phyloP scores from a whole-genome alignment of 1,284 basidiomycete genomes.

The Lentinus polychrous region DNA sequence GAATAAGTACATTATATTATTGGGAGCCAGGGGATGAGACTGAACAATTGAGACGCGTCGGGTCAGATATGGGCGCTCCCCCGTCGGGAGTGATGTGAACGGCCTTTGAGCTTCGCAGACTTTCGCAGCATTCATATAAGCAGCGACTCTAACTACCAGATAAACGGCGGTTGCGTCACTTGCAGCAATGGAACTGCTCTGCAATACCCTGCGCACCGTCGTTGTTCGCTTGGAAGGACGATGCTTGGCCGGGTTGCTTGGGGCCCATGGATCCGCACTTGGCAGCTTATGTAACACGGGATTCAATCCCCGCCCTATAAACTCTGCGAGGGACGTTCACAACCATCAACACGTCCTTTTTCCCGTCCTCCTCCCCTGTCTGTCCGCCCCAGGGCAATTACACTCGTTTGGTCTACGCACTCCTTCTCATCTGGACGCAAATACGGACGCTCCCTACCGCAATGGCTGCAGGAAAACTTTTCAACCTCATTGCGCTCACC shows the following conservation, averaged over 20 bases:
- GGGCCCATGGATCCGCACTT: conserved; percentile 11
- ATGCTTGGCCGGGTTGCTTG: neutral
- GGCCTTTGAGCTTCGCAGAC: too few species aligned
- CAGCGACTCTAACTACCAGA: too few species aligned
- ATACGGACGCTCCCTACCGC: conserved; percentile 7
- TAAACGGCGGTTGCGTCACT: too few species aligned
- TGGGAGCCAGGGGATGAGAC: too few species aligned
- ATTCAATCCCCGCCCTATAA: conserved; percentile 9
- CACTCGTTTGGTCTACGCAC: conserved; percentile 25
- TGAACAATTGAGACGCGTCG: too few species aligned
- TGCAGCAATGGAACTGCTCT: too few species aligned
- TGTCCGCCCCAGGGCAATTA: conserved; percentile 21
- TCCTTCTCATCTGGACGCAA: conserved; percentile 9
- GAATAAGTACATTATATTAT: too few species aligned
- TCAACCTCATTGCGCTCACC: conserved; percentile 51
- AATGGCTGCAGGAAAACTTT: conserved; percentile 48
- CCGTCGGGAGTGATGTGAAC: too few species aligned
- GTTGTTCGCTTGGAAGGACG: too few species aligned
- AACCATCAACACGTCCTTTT: conserved; percentile 8
- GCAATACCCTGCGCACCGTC: too few species aligned
- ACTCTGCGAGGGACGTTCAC: conserved; percentile 15
- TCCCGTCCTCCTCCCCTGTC: conserved; percentile 13
- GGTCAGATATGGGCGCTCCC: too few species aligned
- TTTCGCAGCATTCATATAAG: too few species aligned
- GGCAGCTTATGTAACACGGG: conserved; percentile 18